phyloP scores from a whole-genome alignment of 176 grass and related monocot genomes.

The Melocanna baccifera region DNA sequence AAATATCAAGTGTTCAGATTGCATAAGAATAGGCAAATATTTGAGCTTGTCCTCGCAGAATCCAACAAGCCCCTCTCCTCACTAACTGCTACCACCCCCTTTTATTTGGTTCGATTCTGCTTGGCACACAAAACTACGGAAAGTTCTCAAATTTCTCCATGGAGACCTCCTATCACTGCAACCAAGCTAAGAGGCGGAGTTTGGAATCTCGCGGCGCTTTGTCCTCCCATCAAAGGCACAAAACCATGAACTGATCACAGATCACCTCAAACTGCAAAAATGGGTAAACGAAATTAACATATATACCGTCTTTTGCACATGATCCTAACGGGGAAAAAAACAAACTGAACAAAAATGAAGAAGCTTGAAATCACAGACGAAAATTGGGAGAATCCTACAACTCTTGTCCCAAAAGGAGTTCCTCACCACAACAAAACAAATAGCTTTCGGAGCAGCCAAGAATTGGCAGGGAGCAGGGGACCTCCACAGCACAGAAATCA shows the following conservation, averaged over 20 bases:
- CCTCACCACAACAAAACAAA: conserved; percentile 25
- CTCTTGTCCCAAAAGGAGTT: not conserved
- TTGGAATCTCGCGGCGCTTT: not conserved
- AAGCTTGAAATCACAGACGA: not conserved
- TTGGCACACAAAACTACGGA: not conserved
- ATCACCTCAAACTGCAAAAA: conserved; percentile 17
- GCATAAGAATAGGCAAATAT: not conserved
- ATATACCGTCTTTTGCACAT: not conserved
- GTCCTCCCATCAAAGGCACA: not conserved
- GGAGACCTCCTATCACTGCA: not conserved
- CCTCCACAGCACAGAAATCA: conserved; percentile 21
- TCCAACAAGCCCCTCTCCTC: not conserved
- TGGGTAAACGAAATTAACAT: not conserved
- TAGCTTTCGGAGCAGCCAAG: not conserved
- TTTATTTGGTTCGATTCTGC: conserved; percentile 1
- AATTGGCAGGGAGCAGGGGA: not conserved
- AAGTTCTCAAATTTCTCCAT: not conserved
- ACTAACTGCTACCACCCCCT: not conserved
- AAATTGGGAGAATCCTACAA: not conserved
- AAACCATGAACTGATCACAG: not conserved
- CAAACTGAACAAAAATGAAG: not conserved
- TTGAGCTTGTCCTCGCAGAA: conserved; percentile 14
- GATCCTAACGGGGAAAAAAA: not conserved
- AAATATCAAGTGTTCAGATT: not conserved
- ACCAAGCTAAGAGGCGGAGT: not conserved